phyloP scores from a whole-genome alignment of 2,329 filamentous ascomycete genomes.

The Pseudodiploospora longispora region DNA sequence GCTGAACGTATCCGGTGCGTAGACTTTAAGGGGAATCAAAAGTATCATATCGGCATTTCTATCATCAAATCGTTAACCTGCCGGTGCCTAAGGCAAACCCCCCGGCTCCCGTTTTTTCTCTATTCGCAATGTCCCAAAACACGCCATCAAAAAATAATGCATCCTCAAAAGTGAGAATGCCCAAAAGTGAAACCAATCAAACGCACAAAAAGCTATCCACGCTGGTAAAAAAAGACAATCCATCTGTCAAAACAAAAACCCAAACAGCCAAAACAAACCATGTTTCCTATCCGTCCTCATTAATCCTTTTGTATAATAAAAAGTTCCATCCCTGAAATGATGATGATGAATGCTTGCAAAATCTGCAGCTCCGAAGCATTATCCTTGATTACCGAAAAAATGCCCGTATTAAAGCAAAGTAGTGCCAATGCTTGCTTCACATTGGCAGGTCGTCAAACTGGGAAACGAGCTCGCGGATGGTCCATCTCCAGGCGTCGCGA shows the following conservation, averaged over 20 bases:
- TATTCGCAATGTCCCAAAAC: conserved; percentile 6
- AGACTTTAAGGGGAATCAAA: too few species aligned
- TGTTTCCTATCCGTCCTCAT: neutral
- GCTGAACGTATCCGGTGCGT: too few species aligned
- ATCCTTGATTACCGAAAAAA: too few species aligned
- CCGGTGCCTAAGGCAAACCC: conserved; percentile 1
- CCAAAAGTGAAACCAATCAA: neutral
- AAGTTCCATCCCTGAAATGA: too few species aligned
- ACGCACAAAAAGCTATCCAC: neutral
- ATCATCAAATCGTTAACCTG: conserved; percentile 8
- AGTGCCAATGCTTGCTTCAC: conserved; percentile 11
- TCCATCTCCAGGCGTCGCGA: conserved; percentile 68
- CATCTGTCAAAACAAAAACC: neutral
- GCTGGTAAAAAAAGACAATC: neutral
- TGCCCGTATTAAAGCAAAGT: too few species aligned
- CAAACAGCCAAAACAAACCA: neutral
- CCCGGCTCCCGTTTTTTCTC: conserved; percentile 5
- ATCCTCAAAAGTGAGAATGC: conserved; percentile 45
- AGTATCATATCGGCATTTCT: conserved; percentile 4
- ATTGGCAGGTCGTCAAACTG: conserved; percentile 32
- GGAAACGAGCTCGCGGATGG: conserved; percentile 52
- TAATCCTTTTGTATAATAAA: neutral
- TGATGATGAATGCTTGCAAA: too few species aligned
- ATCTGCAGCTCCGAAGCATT: too few species aligned
- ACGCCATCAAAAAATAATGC: conserved; percentile 49